A percentile compares a stretch with the other conserved stretches of the same genome.
Conservation (phyloP, 2,329 filamentous ascomycete genomes). For the Colletotrichum sansevieriae region DNA sequence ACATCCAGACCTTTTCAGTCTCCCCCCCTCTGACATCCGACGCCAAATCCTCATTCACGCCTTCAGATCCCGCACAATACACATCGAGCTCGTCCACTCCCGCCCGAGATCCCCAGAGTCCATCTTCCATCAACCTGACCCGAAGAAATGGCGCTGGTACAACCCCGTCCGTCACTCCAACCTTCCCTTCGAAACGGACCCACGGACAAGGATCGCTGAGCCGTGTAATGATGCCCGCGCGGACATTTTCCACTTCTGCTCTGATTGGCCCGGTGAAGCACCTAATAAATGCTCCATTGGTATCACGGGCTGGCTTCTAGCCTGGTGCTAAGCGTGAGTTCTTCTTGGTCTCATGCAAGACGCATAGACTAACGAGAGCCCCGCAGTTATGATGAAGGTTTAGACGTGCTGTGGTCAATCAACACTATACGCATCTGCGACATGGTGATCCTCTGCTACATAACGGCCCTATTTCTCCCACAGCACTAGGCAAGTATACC, state of each 20-base stretch:
- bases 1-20: too few relatives aligned
- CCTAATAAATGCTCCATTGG: slow-evolving; percentile 31
- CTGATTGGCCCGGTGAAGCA: slow-evolving; percentile 12
- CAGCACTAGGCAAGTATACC: slow-evolving; percentile 6
- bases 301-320: slow-evolving; percentile 33
- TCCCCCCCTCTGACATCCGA: slow-evolving; percentile 51
- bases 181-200: not conserved
- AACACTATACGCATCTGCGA: slow-evolving; percentile 37
- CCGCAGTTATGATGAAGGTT: slow-evolving; percentile 35
- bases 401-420: slow-evolving; percentile 38
- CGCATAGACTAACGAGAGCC: too few relatives aligned
- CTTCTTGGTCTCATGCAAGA: not conserved
- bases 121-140: not conserved
- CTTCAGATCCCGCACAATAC: slow-evolving; percentile 44
- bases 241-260: not conserved
- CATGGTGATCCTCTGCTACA: slow-evolving; percentile 12
- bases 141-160: slow-evolving; percentile 28
- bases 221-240: slow-evolving; percentile 1
- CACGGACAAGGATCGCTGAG: slow-evolving; percentile 8
- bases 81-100: slow-evolving; percentile 45
- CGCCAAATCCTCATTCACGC: slow-evolving; percentile 48
- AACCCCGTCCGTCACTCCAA: slow-evolving; percentile 30
- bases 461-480: slow-evolving; percentile 6
- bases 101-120: slow-evolving; percentile 17
- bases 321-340: slow-evolving; percentile 34